Evolutionary conservation across 2,329 filamentous ascomycete genomes (phyloP), one percentile per base, ranked within the genome.

Genomic region (Paracoccidioides brasiliensis): DNA sequence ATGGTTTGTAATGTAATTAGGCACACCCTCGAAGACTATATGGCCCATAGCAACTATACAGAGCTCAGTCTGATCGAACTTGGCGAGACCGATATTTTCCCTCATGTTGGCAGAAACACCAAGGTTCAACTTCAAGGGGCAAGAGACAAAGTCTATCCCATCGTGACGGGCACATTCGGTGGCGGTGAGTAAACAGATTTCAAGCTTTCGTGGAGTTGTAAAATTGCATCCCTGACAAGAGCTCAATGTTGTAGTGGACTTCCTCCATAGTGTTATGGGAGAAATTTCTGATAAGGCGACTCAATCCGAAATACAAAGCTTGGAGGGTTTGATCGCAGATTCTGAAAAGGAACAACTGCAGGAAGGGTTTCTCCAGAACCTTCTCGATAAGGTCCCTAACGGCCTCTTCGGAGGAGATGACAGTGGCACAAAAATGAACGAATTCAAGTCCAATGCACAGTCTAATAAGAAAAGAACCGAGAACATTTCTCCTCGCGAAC

Each of bases 31-130:
- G 90, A 95, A 74, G 90, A 96, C 68, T 97, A 85, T 74, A 84
- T 90, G 54, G 91, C 90, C 14, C 91, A 96, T 73, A 94, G 88
- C 69, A 96, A 96, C 76, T 96, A 95, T 72, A 83, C 79, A 12
- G 90, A 96, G 70, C 80, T 96, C 57, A 88, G 86, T 57, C 78
- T 96, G 50, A 90, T 93, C 63, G 90, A 95, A 69, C 72, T 95
- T 64, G 90, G 89, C 53, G 89, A 93, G 71, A 76, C 73, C 5
- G 80, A 87, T 58, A 73, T 95, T 57, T 96, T 96, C 70, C 88
- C 91, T 32, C 90, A 95, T 65, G 88, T 93, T 55, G 91, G 91
- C 40, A 78, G 82, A 56, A 74, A 80, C 63, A 89, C 89, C n/a
- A 74, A 76, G 65, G 75, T 95, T 33, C 75, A 81, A 48, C 77